These are phyloP conservation scores for Penicillium lagena DNA, from an alignment of 495 filamentous ascomycete species.

Conservation along the genomic window DNA sequence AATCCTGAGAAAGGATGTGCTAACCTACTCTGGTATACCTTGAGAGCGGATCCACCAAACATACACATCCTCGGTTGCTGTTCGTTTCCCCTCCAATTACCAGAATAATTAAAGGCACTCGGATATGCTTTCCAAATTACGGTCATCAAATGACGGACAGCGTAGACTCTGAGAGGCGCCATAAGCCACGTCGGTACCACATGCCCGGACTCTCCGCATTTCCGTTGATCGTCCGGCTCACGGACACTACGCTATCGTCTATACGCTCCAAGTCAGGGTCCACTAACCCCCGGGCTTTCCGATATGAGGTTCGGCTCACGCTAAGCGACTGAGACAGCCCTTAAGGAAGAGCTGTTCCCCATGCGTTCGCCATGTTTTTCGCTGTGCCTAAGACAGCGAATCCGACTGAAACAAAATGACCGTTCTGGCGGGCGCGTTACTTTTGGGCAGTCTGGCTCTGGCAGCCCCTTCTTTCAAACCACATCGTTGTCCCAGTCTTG, in stretches of 20 bases:
- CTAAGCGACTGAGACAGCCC: no score
- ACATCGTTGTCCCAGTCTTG: not conserved
- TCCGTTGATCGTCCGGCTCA: no score
- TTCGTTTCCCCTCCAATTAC: not conserved
- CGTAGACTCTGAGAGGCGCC: no score
- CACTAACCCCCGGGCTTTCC: no score
- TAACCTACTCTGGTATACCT: not conserved
- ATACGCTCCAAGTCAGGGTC: no score
- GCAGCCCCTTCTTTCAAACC: not conserved
- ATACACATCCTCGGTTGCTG: not conserved
- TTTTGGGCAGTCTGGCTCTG: not conserved
- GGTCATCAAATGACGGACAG: no score
- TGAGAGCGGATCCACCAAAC: not conserved
- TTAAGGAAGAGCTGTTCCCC: not conserved
- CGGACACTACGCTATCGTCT: no score
- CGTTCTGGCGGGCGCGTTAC: not conserved
- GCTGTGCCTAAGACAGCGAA: not conserved
- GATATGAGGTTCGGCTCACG: no score
- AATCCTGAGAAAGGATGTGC: not conserved
- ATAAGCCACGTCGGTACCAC: no score
- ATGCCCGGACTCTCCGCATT: no score
- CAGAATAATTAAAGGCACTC: not conserved
- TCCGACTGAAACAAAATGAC: not conserved
- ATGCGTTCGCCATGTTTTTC: not conserved
- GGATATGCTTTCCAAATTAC: not conserved